phyloP scores from a whole-genome alignment of 805 yeast species.

The Starmera pachycereana region DNA sequence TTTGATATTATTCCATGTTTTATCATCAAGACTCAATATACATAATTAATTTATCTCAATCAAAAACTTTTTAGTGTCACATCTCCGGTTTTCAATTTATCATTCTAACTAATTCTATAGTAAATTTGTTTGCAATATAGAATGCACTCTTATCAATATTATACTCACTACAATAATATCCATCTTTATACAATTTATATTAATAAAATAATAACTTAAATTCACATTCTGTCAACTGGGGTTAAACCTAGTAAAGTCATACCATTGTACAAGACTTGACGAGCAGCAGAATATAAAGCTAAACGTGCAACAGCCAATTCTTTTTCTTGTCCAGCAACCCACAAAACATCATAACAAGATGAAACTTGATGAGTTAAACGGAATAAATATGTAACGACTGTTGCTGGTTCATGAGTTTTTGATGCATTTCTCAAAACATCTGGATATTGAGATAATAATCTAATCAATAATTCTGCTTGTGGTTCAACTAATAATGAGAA shows the following conservation, averaged over 20 bases:
- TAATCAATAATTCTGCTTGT: conserved; percentile 57
- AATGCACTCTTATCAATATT: too few species aligned
- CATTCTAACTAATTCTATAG: too few species aligned
- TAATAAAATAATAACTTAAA: too few species aligned
- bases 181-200: too few species aligned
- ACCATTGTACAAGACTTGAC: conserved; percentile 85
- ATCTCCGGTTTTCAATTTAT: too few species aligned
- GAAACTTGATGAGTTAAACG: conserved; percentile 88
- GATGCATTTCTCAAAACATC: conserved; percentile 77
- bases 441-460: conserved; percentile 83
- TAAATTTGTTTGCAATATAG: too few species aligned
- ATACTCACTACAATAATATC: too few species aligned
- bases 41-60: too few species aligned
- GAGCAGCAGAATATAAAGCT: conserved; percentile 83
- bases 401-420: conserved; percentile 84
- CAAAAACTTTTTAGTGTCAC: too few species aligned
- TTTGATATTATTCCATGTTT: too few species aligned
- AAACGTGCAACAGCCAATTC: conserved; percentile 84
- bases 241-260: conserved; percentile 84
- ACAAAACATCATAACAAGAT: conserved; percentile 87
- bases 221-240: conserved; percentile 96
- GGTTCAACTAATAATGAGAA: conserved; percentile 57
- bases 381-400: conserved; percentile 89
- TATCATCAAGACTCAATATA: too few species aligned
- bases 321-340: conserved; percentile 94